phyloP scores from a whole-genome alignment of 495 filamentous ascomycete genomes.

The Lasiosphaeris hirsuta region DNA sequence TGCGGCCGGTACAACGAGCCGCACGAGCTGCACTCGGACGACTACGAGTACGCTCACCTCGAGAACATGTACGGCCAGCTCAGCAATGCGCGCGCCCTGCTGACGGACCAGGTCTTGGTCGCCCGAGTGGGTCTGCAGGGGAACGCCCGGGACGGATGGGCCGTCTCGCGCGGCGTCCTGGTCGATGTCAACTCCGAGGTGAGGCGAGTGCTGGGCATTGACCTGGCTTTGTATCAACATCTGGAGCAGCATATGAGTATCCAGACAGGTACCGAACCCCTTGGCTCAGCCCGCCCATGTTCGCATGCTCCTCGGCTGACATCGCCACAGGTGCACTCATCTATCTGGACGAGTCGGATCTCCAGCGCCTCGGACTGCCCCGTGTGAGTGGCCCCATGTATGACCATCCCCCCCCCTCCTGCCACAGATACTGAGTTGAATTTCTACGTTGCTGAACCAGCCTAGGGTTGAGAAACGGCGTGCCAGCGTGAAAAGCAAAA shows the following conservation, averaged over 20 bases:
- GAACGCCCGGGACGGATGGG: slow-evolving; percentile 6
- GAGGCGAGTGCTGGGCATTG: background rate
- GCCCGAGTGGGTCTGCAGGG: slow-evolving; percentile 12
- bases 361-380: background rate
- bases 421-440: too few relatives aligned
- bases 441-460: too few relatives aligned
- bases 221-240: slow-evolving; percentile 7
- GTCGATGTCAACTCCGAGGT: slow-evolving; percentile 7
- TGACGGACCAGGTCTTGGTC: slow-evolving; percentile 5
- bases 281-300: too few relatives aligned
- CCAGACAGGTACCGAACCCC: too few relatives aligned
- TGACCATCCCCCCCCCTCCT: background rate
- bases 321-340: background rate
- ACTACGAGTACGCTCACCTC: slow-evolving; percentile 7
- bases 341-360: background rate
- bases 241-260: background rate
- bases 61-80: slow-evolving; percentile 11
- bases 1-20: background rate
- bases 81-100: background rate
- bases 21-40: background rate
- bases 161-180: background rate
- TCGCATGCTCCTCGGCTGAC: too few relatives aligned
- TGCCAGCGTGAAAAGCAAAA: background rate
- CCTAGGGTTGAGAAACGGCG: background rate
- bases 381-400: background rate